Conservation (phyloP, 441 rosid genomes). For the Pelargonium myrrhifolium region DNA sequence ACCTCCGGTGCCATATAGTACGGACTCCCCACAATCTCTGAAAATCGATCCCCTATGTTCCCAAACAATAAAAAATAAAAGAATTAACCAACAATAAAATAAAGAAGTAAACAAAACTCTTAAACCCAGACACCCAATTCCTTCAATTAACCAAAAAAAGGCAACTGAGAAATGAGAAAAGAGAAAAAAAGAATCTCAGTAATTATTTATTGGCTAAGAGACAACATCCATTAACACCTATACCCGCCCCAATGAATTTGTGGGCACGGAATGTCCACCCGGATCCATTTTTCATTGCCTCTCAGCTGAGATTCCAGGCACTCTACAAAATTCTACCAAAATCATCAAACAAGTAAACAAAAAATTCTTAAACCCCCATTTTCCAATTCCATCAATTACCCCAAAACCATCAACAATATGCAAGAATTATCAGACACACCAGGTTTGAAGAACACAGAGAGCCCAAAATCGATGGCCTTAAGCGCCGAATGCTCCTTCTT, state of each 20-base stretch:
- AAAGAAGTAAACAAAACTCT: background rate
- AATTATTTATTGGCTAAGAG: too few species aligned
- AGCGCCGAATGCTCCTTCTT: conserved; percentile 79
- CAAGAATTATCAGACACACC: conserved; percentile 23
- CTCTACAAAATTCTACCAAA: too few species aligned
- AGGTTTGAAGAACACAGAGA: conserved; percentile 80
- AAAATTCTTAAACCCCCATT: background rate
- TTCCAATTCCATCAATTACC: conserved; percentile 5
- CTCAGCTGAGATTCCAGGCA: too few species aligned
- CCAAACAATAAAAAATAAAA: background rate
- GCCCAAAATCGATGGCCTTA: conserved; percentile 88
- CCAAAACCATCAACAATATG: background rate
- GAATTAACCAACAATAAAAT: background rate
- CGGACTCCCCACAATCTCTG: conserved; percentile 96
- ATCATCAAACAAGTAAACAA: background rate
- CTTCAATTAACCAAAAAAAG: too few species aligned
- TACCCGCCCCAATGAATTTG: too few species aligned
- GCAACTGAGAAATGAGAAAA: too few species aligned
- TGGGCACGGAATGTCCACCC: too few species aligned
- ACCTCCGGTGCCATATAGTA: conserved; percentile 98
- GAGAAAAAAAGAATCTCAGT: too few species aligned
- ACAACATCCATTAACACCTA: too few species aligned
- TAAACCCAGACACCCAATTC: background rate
- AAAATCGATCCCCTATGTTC: conserved; percentile 59
- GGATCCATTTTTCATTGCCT: too few species aligned